These are phyloP conservation scores for Tricholoma bakamatsutake DNA, from an alignment of 768 basidiomycete genomes.

Conservation along the genomic window DNA sequence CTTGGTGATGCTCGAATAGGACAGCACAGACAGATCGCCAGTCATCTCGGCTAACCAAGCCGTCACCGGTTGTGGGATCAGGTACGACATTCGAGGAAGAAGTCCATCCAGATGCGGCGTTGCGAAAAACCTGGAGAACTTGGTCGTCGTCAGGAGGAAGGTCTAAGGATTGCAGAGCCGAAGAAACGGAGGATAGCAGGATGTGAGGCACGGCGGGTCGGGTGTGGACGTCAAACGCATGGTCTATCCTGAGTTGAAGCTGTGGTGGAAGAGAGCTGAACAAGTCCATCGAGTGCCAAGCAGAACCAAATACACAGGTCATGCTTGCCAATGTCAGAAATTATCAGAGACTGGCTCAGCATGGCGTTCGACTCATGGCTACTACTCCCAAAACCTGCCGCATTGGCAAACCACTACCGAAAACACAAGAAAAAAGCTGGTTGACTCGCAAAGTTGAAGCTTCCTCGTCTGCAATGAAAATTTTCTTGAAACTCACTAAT, in stretches of 20 bases:
- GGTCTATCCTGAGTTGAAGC: conserved; percentile 44
- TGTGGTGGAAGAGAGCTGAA: conserved; percentile 36
- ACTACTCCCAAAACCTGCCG: background rate
- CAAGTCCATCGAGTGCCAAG: conserved; percentile 11
- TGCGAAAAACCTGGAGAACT: conserved; percentile 64
- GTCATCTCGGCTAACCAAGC: conserved; percentile 55
- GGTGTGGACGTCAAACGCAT: conserved; percentile 36
- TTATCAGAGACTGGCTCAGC: background rate
- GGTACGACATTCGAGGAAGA: conserved; percentile 18
- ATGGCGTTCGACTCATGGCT: background rate
- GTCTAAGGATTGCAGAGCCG: conserved; percentile 57
- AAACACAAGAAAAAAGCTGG: conserved; percentile 38
- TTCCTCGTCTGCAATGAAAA: conserved; percentile 38
- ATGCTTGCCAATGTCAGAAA: conserved; percentile 8
- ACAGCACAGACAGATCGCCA: conserved; percentile 81
- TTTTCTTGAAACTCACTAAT: conserved; percentile 44
- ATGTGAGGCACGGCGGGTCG: conserved; percentile 30
- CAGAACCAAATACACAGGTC: conserved; percentile 1
- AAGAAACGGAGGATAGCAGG: conserved; percentile 49
- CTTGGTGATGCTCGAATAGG: conserved; percentile 44
- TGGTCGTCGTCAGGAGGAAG: conserved; percentile 71
- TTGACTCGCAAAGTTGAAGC: conserved; percentile 46
- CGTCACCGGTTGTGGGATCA: conserved; percentile 16
- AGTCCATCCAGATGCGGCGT: conserved; percentile 72
- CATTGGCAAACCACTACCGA: background rate